Evolutionary conservation across 805 yeast species (phyloP), one percentile per base, ranked within the genome.

Genomic region (Hanseniaspora thailandica): DNA sequence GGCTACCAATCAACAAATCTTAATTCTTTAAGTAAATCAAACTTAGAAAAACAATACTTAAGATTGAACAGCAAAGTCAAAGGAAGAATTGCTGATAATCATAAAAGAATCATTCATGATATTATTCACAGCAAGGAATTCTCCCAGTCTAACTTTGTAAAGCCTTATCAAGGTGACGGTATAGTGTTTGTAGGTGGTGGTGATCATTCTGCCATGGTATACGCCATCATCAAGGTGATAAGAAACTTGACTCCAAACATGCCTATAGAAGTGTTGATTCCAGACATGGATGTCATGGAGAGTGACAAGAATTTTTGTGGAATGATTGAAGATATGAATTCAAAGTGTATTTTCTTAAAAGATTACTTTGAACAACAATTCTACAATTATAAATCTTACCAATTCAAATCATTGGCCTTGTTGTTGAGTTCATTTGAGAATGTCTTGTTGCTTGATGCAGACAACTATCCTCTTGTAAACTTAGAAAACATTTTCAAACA

Each of bases 121-220:
- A 19, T 48, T 2, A 30, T 10, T 5, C 13, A 6, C 22, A 31
- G 6, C 22, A 23, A 4, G 31, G 12, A 5, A 2, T 39, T 13
- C 12, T 22, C 44, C 5, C 44, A 39, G 10, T 2, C 15, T 4
- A 39, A 23, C 30, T 39, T 39, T 15, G 12, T 39, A 7, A 5
- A 3, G 17, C 7, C 5, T 2, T 56, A 31, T 19, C 56, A 47
- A 44, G 57, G 28, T 45, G 57, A 28, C 61, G 86, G 82, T 5
- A 72, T 78, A 17, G 90, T 77, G 25, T 80, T 73, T 60, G 88
- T 84, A 28, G 94, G 90, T 36, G 95, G 95, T 41, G 93, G 89
- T 2, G 77, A 76, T 59, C 84, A 80, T 65, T 79, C 84, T 56
- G 81, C 89, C 74, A 72, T 82, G 60, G 78, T 86, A 5, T 67